Conservation (phyloP, 441 rosid species). For the Erodium moschatum region DNA sequence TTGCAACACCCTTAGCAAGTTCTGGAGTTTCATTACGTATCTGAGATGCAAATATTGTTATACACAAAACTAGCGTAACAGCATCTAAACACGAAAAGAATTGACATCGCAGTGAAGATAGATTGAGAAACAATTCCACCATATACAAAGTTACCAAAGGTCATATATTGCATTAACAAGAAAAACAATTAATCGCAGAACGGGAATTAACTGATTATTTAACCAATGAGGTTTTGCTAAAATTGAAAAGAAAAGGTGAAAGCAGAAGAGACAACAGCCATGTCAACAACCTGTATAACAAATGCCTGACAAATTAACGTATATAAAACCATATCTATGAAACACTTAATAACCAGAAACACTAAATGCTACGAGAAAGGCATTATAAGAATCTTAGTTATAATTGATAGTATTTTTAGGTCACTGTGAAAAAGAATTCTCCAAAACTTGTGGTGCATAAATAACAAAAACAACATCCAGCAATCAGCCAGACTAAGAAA, state of each 20-base stretch:
- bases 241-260: background rate
- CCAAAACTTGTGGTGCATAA: background rate
- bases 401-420: background rate
- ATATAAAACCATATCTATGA: background rate
- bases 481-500: background rate
- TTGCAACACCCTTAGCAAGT: slow-evolving; percentile 82
- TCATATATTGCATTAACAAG: background rate
- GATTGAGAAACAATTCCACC: background rate
- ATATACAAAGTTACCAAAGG: background rate
- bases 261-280: background rate
- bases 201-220: background rate
- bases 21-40: slow-evolving; percentile 67
- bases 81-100: slow-evolving; percentile 14
- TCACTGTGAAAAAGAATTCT: background rate
- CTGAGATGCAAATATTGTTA: slow-evolving; percentile 35
- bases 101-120: slow-evolving; percentile 19
- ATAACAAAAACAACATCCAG: background rate
- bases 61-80: slow-evolving; percentile 1
- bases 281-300: background rate
- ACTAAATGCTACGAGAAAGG: background rate
- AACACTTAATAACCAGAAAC: slow-evolving; percentile 3
- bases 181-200: slow-evolving; percentile 3
- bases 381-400: background rate
- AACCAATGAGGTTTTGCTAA: background rate
- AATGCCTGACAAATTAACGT: background rate